Base-by-base conservation (phyloP, 192 early-diverging fungal species). In the Lunasporangiospora selenospora region DNA sequence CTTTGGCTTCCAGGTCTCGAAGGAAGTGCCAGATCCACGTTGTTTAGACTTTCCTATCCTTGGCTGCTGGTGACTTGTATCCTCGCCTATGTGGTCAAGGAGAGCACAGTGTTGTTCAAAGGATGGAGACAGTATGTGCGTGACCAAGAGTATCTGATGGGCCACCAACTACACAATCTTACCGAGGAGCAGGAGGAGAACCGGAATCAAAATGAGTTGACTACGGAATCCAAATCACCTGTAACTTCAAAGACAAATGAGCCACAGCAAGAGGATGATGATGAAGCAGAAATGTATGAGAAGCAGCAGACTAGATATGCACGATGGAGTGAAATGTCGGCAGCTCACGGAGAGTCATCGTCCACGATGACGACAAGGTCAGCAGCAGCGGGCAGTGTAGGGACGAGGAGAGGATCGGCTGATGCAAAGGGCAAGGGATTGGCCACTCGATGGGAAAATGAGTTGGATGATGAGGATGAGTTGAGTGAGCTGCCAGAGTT, bases 131-230 rank as follows among this genome's bases (percentile, higher is more conserved):
- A 90, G 19, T 62, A 82, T 41, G 84, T 95, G 4, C 81, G 89
- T 24, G 95, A 99, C 38, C 91, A 92, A 42, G 83, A 86, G 44
- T 99, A 92, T 57, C 77, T 95, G 31, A 87, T 96, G 44, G 97
- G 97, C 11, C 82, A 86, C 31, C 80, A 80, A 67, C 78, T 98
- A 59, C 93, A 95, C 65, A 98, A 98, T 76, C 55, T 96, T 48
- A 80, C 27, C 5, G 82, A 63, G 18, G 60, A 58, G 4, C 49
- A 62, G 11, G 53, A 56, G 32, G 23, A 6, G 42, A 29, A n/a
- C n/a, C n/a, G n/a, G 5, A 19, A 4, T 4, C 8, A 43, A 19
- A n/a, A 16, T 13, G 21, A 43, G 41, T 18, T 6, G 41, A n/a
- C 16, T 6, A 11, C 4, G 41, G 21, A 16, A 6, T 16, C 5